Evolutionary conservation across 441 rosid genomes (phyloP), one percentile per base, ranked within the genome.

Genomic region (Arabidopsis hybrid): DNA sequence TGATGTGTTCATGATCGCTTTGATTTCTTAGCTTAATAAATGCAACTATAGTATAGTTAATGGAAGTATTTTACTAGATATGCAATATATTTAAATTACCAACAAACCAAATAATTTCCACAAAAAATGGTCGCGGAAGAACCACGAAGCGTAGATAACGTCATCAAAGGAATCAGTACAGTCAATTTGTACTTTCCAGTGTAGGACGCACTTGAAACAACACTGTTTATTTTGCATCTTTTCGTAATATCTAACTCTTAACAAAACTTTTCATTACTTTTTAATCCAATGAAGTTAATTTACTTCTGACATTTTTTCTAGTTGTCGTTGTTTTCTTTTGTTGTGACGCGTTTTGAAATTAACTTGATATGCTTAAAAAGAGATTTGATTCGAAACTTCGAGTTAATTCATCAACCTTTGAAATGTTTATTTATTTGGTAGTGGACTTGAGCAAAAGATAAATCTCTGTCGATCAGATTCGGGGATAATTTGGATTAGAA

Each of bases 111-210:
- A 60, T 50, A 8, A 40, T 43, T n/a, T 32, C 5, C n/a, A 75
- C 26, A 29, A 1, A 21, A 26, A 36, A 39, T 26, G 32, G 50
- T 42, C 40, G 65, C 7, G 14, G 53, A 43, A 12, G 69, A 67
- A 67, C 14, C 65, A 60, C 65, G 68, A 67, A 50, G 47, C 50
- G 49, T 18, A 43, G 36, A 53, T 31, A 56, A 40, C 75, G 75
- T 64, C 75, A 76, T 64, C 71, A 63, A 70, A 70, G 71, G 80
- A 69, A 70, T 57, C 57, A 64, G 77, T 79, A 77, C 83, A 68
- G 70, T 65, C 67, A 42, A 6, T 26, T 64, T 70, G 80, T 77
- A 71, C 80, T 69, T 70, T 64, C 40, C 40, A 64, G 66, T 70
- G 79, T 56, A 69, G 45, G 60, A 31, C 71, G 79, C 75, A 69